These are phyloP conservation scores for Penicillium decumbens DNA, from an alignment of 2,329 filamentous ascomycete genomes.

Conservation along the genomic window DNA sequence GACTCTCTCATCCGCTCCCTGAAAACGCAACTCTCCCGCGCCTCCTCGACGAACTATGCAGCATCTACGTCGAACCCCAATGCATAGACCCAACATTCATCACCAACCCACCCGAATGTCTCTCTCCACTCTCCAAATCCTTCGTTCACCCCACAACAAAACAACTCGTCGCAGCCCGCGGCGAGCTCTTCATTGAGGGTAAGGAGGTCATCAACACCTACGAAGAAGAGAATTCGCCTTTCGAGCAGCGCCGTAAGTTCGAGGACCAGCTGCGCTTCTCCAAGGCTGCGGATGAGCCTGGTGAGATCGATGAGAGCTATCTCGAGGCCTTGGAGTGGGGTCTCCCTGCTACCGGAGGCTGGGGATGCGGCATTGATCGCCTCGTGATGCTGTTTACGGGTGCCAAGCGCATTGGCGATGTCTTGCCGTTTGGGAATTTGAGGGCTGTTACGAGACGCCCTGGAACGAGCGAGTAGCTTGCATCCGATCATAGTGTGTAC, in stretches of 20 bases:
- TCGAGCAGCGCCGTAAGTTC: constrained; percentile 81
- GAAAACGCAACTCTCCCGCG: constrained; percentile 56
- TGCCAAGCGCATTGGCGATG: constrained; percentile 73
- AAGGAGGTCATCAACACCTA: constrained; percentile 93
- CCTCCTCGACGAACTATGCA: constrained; percentile 77
- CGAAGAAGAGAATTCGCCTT: constrained; percentile 93
- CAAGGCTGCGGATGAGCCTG: constrained; percentile 47
- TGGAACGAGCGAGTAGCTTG: constrained; percentile 6
- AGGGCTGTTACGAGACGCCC: constrained; percentile 45
- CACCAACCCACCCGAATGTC: constrained; percentile 79
- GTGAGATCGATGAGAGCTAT: constrained; percentile 70
- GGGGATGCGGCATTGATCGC: constrained; percentile 90
- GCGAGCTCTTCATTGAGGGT: constrained; percentile 76
- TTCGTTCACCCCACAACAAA: constrained; percentile 64
- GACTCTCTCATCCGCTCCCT: constrained; percentile 49
- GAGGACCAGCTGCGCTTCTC: constrained; percentile 52
- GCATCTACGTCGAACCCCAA: constrained; percentile 70
- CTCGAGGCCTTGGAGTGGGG: constrained; percentile 80
- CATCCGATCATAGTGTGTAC: constrained; percentile 1
- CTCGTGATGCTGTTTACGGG: constrained; percentile 88
- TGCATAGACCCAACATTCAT: constrained; percentile 77
- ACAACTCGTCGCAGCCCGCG: constrained; percentile 73
- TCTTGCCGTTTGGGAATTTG: constrained; percentile 82
- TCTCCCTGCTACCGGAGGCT: constrained; percentile 90
- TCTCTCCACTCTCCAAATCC: constrained; percentile 87